Base-by-base conservation (phyloP, 768 basidiomycete species). In the Guyanaporus albipodus region DNA sequence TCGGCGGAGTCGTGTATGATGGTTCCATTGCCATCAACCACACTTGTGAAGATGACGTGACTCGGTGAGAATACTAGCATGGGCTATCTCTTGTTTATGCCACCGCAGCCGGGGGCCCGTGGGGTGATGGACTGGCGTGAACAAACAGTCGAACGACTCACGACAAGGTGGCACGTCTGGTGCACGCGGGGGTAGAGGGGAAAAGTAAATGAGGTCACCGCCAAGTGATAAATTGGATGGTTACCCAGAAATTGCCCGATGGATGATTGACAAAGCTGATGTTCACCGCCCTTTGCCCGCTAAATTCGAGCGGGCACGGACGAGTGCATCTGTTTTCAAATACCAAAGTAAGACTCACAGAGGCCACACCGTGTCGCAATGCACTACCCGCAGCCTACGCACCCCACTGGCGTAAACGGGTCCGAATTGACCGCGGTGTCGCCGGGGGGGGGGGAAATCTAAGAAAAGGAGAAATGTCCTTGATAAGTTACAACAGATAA, bases 1-100 rank as follows among this genome's bases (percentile, higher is more conserved):
- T 8, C 14, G 8, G 31, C 14, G 24, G 15, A 29, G 21, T 34
- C 19, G 7, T 27, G 6, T 31, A 2, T 18, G 29, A 12, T 18
- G 33, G n/a, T 24, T 27, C 6, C 39, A 46, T 49, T 49, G 11
- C 42, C 35, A 44, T 42, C 55, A 28, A 24, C 18, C 23, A 24
- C n/a, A 27, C 21, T 43, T 33, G 18, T 18, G 31, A 15, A 32
- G 31, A 32, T 34, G 39, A 21, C 15, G 27, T 41, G 17, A 36
- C 17, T 19, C 9, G 19, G 21, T 34, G 27, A 38, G 41, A 34
- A 18, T 26, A 23, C 19, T 50, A 19, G 38, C 7, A 18, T 6
- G 9, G 19, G 14, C 12, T 4, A 1, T 23, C 27, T 18, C 27
- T 12, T 24, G 17, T 19, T 21, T 23, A 15, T 32, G 43, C 15